Base-by-base conservation (phyloP, 768 basidiomycete species). In the Kwoniella sp. region DNA sequence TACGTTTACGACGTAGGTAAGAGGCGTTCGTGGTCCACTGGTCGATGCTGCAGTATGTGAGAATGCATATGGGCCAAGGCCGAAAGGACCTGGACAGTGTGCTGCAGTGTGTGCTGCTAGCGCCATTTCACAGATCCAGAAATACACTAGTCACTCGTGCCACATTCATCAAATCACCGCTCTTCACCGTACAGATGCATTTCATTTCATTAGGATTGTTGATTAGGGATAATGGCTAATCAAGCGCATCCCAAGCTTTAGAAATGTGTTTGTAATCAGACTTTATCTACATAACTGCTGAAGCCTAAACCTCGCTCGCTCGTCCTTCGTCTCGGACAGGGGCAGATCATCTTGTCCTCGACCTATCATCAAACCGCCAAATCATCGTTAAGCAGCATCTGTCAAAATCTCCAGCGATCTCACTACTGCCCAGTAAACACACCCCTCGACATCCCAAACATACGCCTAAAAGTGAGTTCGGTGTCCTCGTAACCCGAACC, bases 131-230 rank as follows among this genome's bases (percentile, higher is more conserved):
- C 41, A 45, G 15, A 45, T 45, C 41, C 41, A 45, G 41, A 45
- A 45, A 45, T 45, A 45, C 41, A 45, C 41, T 45, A 45, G 34
- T 45, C 5, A 56, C 2, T 22, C 3, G n/a, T 50, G 58, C 58
- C 58, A 58, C 58, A 58, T 48, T 34, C 58, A 25, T 5, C 26
- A 22, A 47, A 47, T 58, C 58, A 48, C 58, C 58, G 41, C 29
- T 28, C 28, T 26, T 47, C 37, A 31, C 58, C 58, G 58, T 20
- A 37, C 55, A 17, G 4, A 4, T 25, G 50, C 7, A 4, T 7
- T 9, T 3, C 3, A 17, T 17, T 3, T 8, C 41, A 45, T 45
- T 45, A 45, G 41, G 11, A 11, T 45, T 9, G 5, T 3, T 45
- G 41, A 45, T 45, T 45, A 45, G 41, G 15, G 20, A 45, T n/a